Conservation (phyloP, 169 alveolate species). For the Eimeria praecox region DNA sequence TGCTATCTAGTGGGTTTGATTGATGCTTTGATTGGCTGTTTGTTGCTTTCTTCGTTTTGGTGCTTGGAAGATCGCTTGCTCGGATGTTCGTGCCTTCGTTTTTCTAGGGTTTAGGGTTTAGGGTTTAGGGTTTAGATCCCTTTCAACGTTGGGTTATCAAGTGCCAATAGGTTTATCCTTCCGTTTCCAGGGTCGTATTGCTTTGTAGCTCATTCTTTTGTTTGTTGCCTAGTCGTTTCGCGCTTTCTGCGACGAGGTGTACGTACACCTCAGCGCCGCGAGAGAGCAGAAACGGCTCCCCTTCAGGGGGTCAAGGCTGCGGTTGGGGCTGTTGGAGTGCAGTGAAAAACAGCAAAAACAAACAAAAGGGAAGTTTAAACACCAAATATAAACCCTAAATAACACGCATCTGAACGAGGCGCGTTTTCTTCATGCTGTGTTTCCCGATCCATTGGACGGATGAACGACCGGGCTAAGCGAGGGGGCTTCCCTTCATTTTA, state of each 20-base stretch:
- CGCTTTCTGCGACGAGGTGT: neutral
- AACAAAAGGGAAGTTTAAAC: neutral
- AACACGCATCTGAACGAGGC: neutral
- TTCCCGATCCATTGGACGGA: neutral
- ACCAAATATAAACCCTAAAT: neutral
- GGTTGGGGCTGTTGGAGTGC: neutral
- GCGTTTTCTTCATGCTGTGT: neutral
- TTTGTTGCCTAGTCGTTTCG: neutral
- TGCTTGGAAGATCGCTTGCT: neutral
- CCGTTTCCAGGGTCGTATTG: neutral
- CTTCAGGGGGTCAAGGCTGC: neutral
- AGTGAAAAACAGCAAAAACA: neutral
- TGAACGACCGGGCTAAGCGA: neutral
- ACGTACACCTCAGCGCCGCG: neutral
- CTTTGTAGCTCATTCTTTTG: neutral
- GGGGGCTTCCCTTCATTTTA: neutral
- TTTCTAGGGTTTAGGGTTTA: neutral
- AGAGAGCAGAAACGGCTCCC: neutral
- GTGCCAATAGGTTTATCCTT: neutral
- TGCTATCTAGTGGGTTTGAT: neutral
- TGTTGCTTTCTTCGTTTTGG: neutral
- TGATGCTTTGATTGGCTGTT: neutral
- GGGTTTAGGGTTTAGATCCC: neutral
- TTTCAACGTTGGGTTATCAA: neutral
- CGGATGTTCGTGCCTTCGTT: neutral